Percentiles rank a stretch among this genome's conserved stretches.
Evolutionary conservation across 352 stramenopile species (phyloP).

Genomic region (Phytophthora europaea): DNA sequence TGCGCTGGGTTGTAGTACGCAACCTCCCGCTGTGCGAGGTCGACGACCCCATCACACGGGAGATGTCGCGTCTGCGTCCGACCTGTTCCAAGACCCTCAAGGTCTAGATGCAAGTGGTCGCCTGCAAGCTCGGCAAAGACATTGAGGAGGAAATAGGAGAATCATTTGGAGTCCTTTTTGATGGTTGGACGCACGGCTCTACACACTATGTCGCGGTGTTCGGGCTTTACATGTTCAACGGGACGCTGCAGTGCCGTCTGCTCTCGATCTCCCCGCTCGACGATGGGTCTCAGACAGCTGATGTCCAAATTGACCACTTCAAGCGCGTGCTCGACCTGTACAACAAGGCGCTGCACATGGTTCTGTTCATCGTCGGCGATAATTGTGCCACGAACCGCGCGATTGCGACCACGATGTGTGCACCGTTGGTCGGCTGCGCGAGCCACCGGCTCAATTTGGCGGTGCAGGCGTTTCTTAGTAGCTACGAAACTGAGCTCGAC

Average conservation of each 20-base stretch:
- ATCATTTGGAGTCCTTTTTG: too few species aligned
- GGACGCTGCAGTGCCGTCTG: not conserved
- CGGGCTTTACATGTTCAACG: constrained; percentile 1
- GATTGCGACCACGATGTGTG: constrained; percentile 14
- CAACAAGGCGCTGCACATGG: constrained; percentile 16
- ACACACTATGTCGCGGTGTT: constrained; percentile 15
- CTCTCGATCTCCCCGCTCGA: constrained; percentile 3
- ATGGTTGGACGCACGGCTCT: too few species aligned
- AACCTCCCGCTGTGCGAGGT: constrained; percentile 25
- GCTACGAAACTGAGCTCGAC: constrained; percentile 8
- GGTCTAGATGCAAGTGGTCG: not conserved
- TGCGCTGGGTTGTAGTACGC: constrained; percentile 21
- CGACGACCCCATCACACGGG: constrained; percentile 12
- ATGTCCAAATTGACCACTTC: too few species aligned
- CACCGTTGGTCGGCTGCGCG: constrained; percentile 28
- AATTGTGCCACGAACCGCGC: constrained; percentile 27
- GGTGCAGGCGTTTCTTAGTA: not conserved
- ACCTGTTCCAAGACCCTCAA: too few species aligned
- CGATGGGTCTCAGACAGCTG: too few species aligned
- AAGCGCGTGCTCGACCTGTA: too few species aligned
- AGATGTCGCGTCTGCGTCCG: constrained; percentile 1
- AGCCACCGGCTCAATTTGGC: constrained; percentile 33
- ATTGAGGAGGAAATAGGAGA: too few species aligned
- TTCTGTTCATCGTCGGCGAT: constrained; percentile 22
- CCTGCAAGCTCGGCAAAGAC: too few species aligned